A percentile compares a stretch with the other conserved stretches of the same genome.
phyloP scores from a whole-genome alignment of 805 yeast genomes.

The Isabelozyma heimii region DNA sequence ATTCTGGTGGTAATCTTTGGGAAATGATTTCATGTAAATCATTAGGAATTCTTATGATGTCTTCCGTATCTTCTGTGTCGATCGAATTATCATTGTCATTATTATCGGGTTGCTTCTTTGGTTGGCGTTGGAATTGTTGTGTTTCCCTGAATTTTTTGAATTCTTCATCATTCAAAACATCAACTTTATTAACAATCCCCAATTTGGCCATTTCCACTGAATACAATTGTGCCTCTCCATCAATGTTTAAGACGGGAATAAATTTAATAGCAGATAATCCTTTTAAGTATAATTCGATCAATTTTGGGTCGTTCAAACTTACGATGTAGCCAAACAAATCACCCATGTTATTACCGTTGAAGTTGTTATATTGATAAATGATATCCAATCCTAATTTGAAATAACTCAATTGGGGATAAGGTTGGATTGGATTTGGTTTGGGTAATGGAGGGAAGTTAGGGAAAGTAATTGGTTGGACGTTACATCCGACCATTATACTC shows the following conservation, averaged over 20 bases:
- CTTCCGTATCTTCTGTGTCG: neutral
- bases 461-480: slow-evolving; percentile 64
- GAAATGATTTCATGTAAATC: slow-evolving; percentile 82
- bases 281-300: slow-evolving; percentile 54
- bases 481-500: slow-evolving; percentile 76
- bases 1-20: slow-evolving; percentile 82
- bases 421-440: slow-evolving; percentile 37
- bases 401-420: slow-evolving; percentile 38
- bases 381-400: slow-evolving; percentile 41
- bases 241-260: slow-evolving; percentile 68
- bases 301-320: slow-evolving; percentile 42
- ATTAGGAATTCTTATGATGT: slow-evolving; percentile 52
- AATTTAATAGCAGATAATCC: slow-evolving; percentile 68
- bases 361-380: slow-evolving; percentile 29
- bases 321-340: slow-evolving; percentile 47
- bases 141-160: slow-evolving; percentile 4
- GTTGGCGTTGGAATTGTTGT: neutral
- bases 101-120: neutral
- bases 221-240: slow-evolving; percentile 67
- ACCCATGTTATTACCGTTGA: slow-evolving; percentile 18
- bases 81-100: neutral
- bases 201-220: slow-evolving; percentile 39
- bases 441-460: slow-evolving; percentile 48
- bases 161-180: slow-evolving; percentile 12
- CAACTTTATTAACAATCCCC: slow-evolving; percentile 19